Conservation (phyloP, 23 red algal genomes). For the Agarophyton chilense region DNA sequence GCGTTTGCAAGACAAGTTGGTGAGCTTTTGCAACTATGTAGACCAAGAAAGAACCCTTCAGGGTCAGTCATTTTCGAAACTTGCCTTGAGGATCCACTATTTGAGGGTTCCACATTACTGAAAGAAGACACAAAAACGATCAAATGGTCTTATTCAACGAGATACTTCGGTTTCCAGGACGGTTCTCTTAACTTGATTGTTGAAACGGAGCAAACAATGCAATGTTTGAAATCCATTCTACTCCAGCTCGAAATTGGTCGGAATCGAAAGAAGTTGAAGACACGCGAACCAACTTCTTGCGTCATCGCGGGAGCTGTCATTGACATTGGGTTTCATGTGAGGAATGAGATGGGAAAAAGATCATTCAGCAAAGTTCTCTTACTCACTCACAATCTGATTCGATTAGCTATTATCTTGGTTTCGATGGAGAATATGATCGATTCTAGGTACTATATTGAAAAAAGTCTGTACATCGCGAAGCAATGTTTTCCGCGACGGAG, state of each 20-base stretch:
- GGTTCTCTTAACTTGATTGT: neutral
- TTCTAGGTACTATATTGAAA: slow-evolving; percentile 41
- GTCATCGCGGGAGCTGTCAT: slow-evolving; percentile 24
- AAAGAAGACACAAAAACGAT: neutral
- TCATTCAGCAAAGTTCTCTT: slow-evolving; percentile 20
- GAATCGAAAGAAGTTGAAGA: neutral
- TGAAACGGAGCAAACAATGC: neutral
- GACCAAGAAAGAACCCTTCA: neutral
- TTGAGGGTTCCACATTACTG: neutral
- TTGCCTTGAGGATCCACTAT: neutral
- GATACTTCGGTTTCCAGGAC: neutral
- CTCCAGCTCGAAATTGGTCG: neutral
- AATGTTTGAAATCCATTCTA: neutral
- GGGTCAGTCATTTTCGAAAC: neutral
- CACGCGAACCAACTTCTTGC: neutral
- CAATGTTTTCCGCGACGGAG: slow-evolving; percentile 33
- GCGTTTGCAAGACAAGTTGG: neutral
- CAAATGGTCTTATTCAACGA: neutral
- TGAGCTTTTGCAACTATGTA: neutral
- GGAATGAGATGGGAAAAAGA: slow-evolving; percentile 11
- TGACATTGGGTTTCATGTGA: slow-evolving; percentile 31
- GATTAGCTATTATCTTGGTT: neutral
- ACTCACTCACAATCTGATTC: slow-evolving; percentile 17
- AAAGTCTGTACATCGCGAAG: slow-evolving; percentile 1
- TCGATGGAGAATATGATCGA: slow-evolving; percentile 32